A percentile compares a stretch with the other conserved stretches of the same genome.
These are phyloP conservation scores for Lolium rigidum DNA, from an alignment of 176 grass and related monocot species.

Conservation along the genomic window DNA sequence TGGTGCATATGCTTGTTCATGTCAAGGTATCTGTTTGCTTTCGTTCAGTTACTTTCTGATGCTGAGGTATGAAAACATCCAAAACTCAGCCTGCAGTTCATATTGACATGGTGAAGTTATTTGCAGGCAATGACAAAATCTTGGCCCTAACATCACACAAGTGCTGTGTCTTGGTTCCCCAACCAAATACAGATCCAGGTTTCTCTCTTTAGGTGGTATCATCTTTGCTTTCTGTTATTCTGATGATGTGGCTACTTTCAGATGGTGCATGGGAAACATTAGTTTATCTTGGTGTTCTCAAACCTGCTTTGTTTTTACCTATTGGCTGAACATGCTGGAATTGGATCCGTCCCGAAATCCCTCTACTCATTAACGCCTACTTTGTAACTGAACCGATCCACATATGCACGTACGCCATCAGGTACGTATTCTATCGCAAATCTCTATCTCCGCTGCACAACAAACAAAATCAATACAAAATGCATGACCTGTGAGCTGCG, in stretches of 20 bases:
- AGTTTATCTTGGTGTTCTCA: conserved; percentile 6
- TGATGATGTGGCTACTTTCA: conserved; percentile 34
- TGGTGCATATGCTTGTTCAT: background rate
- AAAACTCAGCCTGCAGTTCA: conserved; percentile 20
- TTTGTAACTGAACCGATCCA: too few relatives aligned
- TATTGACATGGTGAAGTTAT: conserved; percentile 1
- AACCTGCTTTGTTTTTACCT: conserved; percentile 25
- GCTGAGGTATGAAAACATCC: conserved; percentile 25
- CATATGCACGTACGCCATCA: too few relatives aligned
- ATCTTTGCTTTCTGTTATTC: conserved; percentile 19
- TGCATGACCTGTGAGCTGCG: too few relatives aligned
- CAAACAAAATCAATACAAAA: too few relatives aligned
- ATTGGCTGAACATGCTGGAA: conserved; percentile 21
- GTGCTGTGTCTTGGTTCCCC: conserved; percentile 18
- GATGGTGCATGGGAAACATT: conserved; percentile 25
- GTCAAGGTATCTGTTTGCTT: conserved; percentile 31
- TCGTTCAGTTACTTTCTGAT: conserved; percentile 21
- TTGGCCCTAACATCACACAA: conserved; percentile 16
- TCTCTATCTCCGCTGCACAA: too few relatives aligned
- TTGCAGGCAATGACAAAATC: conserved; percentile 34
- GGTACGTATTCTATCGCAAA: too few relatives aligned
- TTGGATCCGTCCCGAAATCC: background rate
- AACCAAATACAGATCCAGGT: background rate
- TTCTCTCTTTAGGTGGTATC: conserved; percentile 34
- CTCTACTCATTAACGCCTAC: too few relatives aligned